These are phyloP conservation scores for Batkoa obscura DNA, from an alignment of 371 early-diverging fungal species.

Conservation along the genomic window DNA sequence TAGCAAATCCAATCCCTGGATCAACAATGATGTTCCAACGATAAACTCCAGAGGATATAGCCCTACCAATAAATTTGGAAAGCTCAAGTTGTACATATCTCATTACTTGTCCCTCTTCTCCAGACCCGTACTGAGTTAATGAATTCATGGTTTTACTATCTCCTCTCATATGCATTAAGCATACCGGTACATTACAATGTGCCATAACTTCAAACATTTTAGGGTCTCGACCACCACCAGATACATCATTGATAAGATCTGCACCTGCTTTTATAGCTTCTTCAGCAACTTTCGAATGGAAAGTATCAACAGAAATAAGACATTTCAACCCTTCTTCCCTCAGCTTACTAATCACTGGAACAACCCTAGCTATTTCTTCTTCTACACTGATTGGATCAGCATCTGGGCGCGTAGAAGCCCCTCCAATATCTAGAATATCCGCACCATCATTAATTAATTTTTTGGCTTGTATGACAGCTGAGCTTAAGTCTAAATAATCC, in stretches of 20 bases:
- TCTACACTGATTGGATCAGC: constrained; percentile 55
- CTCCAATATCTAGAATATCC: constrained; percentile 91
- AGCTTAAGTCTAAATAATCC: constrained; percentile 27
- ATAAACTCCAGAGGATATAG: constrained; percentile 56
- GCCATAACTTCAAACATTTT: constrained; percentile 65
- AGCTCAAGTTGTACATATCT: constrained; percentile 48
- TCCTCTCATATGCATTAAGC: constrained; percentile 95
- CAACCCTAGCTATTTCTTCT: constrained; percentile 63
- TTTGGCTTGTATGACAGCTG: constrained; percentile 48
- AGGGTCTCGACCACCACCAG: constrained; percentile 70
- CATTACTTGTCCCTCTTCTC: constrained; percentile 34
- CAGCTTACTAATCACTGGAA: constrained; percentile 69
- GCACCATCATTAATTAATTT: constrained; percentile 62
- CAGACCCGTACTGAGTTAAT: constrained; percentile 42
- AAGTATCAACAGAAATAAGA: constrained; percentile 90
- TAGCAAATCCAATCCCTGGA: constrained; percentile 95
- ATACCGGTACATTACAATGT: constrained; percentile 59
- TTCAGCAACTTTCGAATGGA: constrained; percentile 60
- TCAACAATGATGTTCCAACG: constrained; percentile 94
- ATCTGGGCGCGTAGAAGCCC: constrained; percentile 82
- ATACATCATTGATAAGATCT: constrained; percentile 83
- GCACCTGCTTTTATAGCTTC: constrained; percentile 74
- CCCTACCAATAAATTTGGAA: constrained; percentile 34
- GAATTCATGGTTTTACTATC: constrained; percentile 72
- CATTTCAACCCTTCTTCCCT: constrained; percentile 31